Evolutionary conservation across 2,329 filamentous ascomycete genomes (phyloP), one percentile per base, ranked within the genome.

Genomic region (Calonectria multiphialidica): DNA sequence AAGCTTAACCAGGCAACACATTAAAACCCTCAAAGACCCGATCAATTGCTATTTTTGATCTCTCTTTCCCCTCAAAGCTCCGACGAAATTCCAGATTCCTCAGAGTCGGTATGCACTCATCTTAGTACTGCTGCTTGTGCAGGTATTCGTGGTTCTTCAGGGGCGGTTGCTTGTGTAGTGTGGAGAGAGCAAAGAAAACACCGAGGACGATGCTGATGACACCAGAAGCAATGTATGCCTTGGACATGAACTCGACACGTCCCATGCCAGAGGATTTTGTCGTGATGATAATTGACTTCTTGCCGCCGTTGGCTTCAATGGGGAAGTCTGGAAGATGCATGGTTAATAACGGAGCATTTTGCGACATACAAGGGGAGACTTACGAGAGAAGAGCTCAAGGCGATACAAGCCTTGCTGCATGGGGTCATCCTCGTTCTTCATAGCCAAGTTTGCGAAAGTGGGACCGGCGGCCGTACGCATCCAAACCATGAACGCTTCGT

Each of bases 201-300:
- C 53, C 53, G 15, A 59, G 53, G 23, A 59, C 53, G 35, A 59
- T 59, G 35, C 53, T 59, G 8, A 59, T 37, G 15, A 30, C 53
- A 18, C 53, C 53, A 2, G 53, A 59, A 25, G 53, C 53, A 23
- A 59, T 40, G 33, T 59, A 59, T 7, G 53, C 53, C 16, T 59
- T 59, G 35, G 53, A 59, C 53, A 59, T 25, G 53, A 59, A 59
- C 30, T 16, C 6, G 3, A 59, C 35, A 15, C 53, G 53, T 12
- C 53, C 53, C 53, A 59, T 59, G 21, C 53, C 53, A 6, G 53
- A 59, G 5, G 53, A 59, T 23, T 59, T 59, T 59, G 53, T 59
- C 6, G 13, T 25, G 21, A 59, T 59, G n/a, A 59, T 59, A 13
- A 59, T 59, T 33, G 53, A 59, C 35, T 59, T 59, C n/a, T 59